These are phyloP conservation scores for Populus trichocarpa DNA, from an alignment of 441 rosid genomes.

Conservation along the genomic window DNA sequence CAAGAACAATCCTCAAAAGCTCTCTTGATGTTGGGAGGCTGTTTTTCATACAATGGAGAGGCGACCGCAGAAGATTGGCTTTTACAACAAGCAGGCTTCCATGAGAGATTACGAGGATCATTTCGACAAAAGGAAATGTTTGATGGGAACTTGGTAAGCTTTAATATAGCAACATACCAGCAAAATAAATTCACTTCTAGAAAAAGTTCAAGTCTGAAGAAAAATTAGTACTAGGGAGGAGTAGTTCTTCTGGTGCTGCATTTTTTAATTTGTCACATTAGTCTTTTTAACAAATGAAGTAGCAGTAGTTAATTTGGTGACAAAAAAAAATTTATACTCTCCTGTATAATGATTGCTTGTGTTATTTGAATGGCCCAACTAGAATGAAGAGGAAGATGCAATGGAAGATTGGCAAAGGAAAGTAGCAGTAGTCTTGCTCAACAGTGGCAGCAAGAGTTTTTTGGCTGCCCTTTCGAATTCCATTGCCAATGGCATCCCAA, in stretches of 20 bases:
- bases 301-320: background rate
- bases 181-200: background rate
- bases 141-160: slow-evolving; percentile 33
- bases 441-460: slow-evolving; percentile 32
- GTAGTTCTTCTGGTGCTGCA: background rate
- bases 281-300: too few relatives aligned
- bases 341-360: background rate
- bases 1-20: slow-evolving; percentile 57
- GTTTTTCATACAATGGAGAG: slow-evolving; percentile 32
- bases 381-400: slow-evolving; percentile 49
- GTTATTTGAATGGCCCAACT: background rate
- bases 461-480: slow-evolving; percentile 43
- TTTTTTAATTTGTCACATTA: too few relatives aligned
- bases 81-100: slow-evolving; percentile 31
- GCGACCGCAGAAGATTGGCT: slow-evolving; percentile 39
- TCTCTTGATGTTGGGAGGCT: slow-evolving; percentile 49
- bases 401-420: slow-evolving; percentile 43
- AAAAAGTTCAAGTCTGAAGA: background rate
- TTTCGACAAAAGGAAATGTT: slow-evolving; percentile 13
- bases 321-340: background rate
- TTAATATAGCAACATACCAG: background rate
- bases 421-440: slow-evolving; percentile 40
- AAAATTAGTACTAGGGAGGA: background rate
- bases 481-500: slow-evolving; percentile 47
- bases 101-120: slow-evolving; percentile 20